These are phyloP conservation scores for Leccinellum albellum DNA, from an alignment of 768 basidiomycete genomes.

Conservation along the genomic window DNA sequence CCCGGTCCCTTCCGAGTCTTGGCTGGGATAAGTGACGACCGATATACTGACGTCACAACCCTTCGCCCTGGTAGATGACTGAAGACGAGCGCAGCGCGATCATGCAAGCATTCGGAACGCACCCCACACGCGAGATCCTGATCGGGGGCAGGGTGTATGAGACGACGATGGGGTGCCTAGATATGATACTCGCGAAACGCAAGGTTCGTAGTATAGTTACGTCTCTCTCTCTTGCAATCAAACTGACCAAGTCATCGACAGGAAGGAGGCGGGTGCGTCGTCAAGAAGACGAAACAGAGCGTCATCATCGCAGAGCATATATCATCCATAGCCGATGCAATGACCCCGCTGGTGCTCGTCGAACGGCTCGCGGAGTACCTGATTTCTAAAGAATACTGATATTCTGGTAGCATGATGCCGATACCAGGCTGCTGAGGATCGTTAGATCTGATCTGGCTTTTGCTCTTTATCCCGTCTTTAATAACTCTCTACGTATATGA, in stretches of 20 bases:
- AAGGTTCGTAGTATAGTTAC: slow-evolving; percentile 4
- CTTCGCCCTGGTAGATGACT: slow-evolving; percentile 17
- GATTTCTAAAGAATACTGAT: slow-evolving; percentile 22
- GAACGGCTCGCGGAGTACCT: slow-evolving; percentile 22
- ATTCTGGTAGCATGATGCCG: background rate
- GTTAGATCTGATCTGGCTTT: background rate
- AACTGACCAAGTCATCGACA: background rate
- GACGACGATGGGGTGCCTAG: slow-evolving; percentile 28
- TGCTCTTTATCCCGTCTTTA: background rate
- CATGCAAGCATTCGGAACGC: slow-evolving; percentile 15
- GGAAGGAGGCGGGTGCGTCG: slow-evolving; percentile 23
- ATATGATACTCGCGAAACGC: slow-evolving; percentile 24
- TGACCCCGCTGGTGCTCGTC: slow-evolving; percentile 14
- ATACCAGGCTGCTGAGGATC: background rate
- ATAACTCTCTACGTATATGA: background rate
- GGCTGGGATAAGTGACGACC: background rate
- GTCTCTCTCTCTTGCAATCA: background rate
- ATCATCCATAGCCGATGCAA: slow-evolving; percentile 1
- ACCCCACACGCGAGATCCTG: slow-evolving; percentile 20
- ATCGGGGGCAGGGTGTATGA: slow-evolving; percentile 20
- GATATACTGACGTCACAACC: background rate
- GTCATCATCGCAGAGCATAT: slow-evolving; percentile 26
- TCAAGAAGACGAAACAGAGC: slow-evolving; percentile 25
- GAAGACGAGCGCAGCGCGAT: slow-evolving; percentile 18
- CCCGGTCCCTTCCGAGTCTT: too few species aligned